These are phyloP conservation scores for Geotrichum restrictum DNA, from an alignment of 1,139 yeast genomes.

Conservation along the genomic window DNA sequence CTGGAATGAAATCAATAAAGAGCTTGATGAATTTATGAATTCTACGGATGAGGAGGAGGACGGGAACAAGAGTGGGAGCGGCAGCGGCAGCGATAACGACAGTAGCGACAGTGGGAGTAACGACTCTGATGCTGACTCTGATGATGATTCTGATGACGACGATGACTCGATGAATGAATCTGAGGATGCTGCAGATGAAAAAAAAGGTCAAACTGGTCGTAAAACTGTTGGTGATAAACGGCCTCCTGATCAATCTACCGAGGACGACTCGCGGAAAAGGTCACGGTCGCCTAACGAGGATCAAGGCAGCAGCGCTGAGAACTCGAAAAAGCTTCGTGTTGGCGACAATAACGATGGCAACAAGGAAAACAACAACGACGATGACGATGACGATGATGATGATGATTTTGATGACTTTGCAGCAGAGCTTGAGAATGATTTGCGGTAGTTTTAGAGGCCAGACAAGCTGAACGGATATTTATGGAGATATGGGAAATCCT, in stretches of 20 bases:
- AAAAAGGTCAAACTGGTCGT: conserved; percentile 17
- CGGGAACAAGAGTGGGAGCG: background rate
- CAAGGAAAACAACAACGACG: conserved; percentile 27
- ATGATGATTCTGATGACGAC: conserved; percentile 4
- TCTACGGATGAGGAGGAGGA: conserved; percentile 29
- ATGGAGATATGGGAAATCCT: background rate
- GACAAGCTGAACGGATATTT: background rate
- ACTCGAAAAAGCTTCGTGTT: background rate
- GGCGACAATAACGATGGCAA: conserved; percentile 23
- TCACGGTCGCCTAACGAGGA: conserved; percentile 21
- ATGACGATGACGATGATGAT: conserved; percentile 30
- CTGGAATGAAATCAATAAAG: conserved; percentile 41
- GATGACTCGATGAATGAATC: conserved; percentile 6
- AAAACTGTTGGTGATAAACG: conserved; percentile 19
- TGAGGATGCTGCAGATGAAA: conserved; percentile 1
- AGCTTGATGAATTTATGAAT: conserved; percentile 39
- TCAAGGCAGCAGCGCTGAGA: conserved; percentile 30
- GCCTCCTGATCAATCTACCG: conserved; percentile 26
- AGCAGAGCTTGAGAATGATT: conserved; percentile 39
- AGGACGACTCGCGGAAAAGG: conserved; percentile 29
- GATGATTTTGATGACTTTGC: conserved; percentile 42
- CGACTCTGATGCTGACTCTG: conserved; percentile 12
- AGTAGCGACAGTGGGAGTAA: conserved; percentile 6
- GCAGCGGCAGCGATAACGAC: background rate
- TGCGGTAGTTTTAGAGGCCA: conserved; percentile 24